Evolutionary conservation across 2,329 filamentous ascomycete genomes (phyloP), one percentile per base, ranked within the genome.

Genomic region (Camillea tinctor): DNA sequence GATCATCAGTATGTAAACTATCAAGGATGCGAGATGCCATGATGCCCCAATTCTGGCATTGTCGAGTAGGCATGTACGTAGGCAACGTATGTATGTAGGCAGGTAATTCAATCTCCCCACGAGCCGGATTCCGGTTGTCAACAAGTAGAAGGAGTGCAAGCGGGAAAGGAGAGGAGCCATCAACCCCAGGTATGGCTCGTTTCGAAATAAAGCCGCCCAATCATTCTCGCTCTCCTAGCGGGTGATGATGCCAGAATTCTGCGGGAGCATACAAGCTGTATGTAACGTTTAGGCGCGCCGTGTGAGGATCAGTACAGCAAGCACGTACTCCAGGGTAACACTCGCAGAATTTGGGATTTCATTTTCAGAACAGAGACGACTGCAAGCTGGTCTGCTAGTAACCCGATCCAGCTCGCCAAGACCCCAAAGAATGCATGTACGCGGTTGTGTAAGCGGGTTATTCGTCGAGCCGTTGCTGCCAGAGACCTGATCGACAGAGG

Each of bases 251-350:
- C 36, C 13, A 44, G 36, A 44, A n/a, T 44, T 44, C 36, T 44
- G 36, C 36, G 36, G 36, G 17, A n/a, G 36, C 11, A 44, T 44
- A 44, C 36, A 15, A 44, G 36, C 36, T n/a, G 64, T 64, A 66
- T 66, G 62, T 63, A 66, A 66, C 64, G 62, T 65, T 66, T 59
- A 62, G 64, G 59, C 60, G 59, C 55, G 57, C 59, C 51, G 60
- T 57, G 55, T 56, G 58, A 65, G 62, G 59, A 62, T 44, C 36
- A 44, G 36, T 44, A 44, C 13, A 44, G 36, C 62, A 55, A 44
- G 52, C 55, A 63, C 60, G 62, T 64, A 66, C 64, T 30, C 64
- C 60, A 66, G n/a, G 60, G 62, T 60, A 59, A 48, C 36, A 58
- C 50, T 56, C 56, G 23, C 51, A 61, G 44, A 50, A 61, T 61